These are phyloP conservation scores for Phytophthora cactorum DNA, from an alignment of 352 stramenopile species.

Conservation along the genomic window DNA sequence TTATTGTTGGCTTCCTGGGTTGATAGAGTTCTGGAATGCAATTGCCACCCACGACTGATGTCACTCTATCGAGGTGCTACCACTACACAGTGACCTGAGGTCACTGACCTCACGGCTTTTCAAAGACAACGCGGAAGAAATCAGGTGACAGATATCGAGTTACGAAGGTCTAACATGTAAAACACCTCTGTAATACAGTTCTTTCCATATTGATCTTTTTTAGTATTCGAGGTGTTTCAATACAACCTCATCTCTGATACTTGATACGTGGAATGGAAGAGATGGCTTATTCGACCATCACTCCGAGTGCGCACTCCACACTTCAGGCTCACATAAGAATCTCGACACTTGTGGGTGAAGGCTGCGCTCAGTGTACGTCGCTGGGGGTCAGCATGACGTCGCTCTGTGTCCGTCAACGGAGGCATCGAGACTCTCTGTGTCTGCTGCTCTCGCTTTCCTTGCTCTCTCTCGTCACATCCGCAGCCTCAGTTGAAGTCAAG, in stretches of 20 bases:
- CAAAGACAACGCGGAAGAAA: background rate
- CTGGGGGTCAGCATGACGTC: slow-evolving; percentile 8
- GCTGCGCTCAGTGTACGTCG: background rate
- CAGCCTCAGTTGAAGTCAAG: slow-evolving; percentile 10
- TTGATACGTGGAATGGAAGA: slow-evolving; percentile 14
- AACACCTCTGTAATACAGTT: background rate
- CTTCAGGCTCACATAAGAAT: slow-evolving; percentile 27
- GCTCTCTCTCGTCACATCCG: slow-evolving; percentile 3
- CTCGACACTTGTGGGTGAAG: background rate
- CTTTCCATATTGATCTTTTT: background rate
- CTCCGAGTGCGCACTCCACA: slow-evolving; percentile 16
- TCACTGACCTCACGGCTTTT: background rate
- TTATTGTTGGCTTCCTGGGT: slow-evolving; percentile 36
- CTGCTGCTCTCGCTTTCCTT: slow-evolving; percentile 17
- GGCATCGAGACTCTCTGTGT: background rate
- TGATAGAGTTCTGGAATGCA: slow-evolving; percentile 2
- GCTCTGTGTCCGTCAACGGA: slow-evolving; percentile 1
- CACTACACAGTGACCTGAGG: slow-evolving; percentile 1
- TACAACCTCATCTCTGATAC: background rate
- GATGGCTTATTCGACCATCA: slow-evolving; percentile 26
- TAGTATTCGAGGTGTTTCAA: background rate
- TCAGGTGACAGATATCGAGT: slow-evolving; percentile 2
- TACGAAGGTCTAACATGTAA: background rate
- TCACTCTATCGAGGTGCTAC: slow-evolving; percentile 13
- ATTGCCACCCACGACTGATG: slow-evolving; percentile 1